A percentile compares a stretch with the other conserved stretches of the same genome.
Conservation (phyloP, 176 grass and related monocot genomes). For the Avena sativa region DNA sequence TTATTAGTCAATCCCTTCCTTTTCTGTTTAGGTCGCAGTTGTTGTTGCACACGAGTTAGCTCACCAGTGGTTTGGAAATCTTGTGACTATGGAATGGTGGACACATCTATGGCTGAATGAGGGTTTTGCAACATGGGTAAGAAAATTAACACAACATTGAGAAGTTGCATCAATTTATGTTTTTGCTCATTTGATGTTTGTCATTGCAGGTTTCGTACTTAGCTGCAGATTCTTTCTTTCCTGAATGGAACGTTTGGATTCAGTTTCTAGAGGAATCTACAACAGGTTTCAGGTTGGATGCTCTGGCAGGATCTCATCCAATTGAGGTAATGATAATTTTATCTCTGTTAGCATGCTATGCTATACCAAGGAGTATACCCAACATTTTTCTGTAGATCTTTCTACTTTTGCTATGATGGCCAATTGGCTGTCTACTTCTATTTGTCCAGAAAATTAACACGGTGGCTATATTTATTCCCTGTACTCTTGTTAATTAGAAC, state of each 20-base stretch:
- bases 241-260: conserved; percentile 98
- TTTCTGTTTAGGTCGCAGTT: conserved; percentile 72
- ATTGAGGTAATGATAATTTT: conserved; percentile 72
- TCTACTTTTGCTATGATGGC: background rate
- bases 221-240: conserved; percentile 77
- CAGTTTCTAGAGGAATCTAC: conserved; percentile 88
- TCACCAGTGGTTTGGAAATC: conserved; percentile 99
- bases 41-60: conserved; percentile 96
- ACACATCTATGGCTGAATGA: conserved; percentile 98
- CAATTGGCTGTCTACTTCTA: background rate
- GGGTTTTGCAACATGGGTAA: conserved; percentile 98
- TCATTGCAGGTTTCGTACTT: conserved; percentile 76
- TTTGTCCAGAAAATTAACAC: conserved; percentile 8
- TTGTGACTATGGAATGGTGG: conserved; percentile 99
- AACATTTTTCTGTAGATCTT: background rate
- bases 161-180: conserved; percentile 30
- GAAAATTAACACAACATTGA: conserved; percentile 9
- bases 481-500: conserved; percentile 18
- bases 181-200: conserved; percentile 32
- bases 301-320: conserved; percentile 89
- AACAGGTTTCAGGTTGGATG: conserved; percentile 80
- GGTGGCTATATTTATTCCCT: conserved; percentile 18
- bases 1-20: background rate
- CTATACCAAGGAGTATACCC: conserved; percentile 1
- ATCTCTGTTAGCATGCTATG: conserved; percentile 11